These are phyloP conservation scores for Encephalitozoon hellem DNA, from an alignment of 371 early-diverging fungal species.

Conservation along the genomic window DNA sequence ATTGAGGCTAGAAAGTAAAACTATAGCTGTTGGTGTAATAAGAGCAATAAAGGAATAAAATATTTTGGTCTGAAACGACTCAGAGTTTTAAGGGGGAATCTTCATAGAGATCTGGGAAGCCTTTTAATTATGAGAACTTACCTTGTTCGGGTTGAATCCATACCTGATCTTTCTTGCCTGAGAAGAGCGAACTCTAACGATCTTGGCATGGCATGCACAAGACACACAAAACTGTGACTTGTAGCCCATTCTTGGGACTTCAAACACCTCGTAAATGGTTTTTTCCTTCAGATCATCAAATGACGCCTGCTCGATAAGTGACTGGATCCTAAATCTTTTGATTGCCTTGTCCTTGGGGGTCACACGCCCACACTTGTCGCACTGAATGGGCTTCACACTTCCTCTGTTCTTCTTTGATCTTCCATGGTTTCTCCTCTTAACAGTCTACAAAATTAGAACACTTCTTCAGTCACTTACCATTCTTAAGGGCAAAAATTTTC, in stretches of 20 bases:
- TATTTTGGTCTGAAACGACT: background rate
- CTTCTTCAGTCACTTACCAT: constrained; percentile 14
- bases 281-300: constrained; percentile 86
- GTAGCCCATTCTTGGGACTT: constrained; percentile 90
- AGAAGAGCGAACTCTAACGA: constrained; percentile 85
- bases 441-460: constrained; percentile 33
- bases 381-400: constrained; percentile 83
- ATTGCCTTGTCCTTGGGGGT: constrained; percentile 98
- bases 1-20: constrained; percentile 56
- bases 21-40: constrained; percentile 60
- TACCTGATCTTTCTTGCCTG: constrained; percentile 78
- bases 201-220: constrained; percentile 90
- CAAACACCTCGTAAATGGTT: constrained; percentile 80
- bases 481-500: constrained; percentile 18
- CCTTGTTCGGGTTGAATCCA: constrained; percentile 61
- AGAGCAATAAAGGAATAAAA: constrained; percentile 54
- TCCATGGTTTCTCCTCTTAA: constrained; percentile 94
- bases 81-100: background rate
- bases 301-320: constrained; percentile 93
- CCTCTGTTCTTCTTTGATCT: constrained; percentile 95
- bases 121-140: background rate
- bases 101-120: background rate
- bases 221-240: constrained; percentile 92
- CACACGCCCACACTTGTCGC: constrained; percentile 91
- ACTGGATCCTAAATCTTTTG: constrained; percentile 88